A percentile compares a stretch with the other conserved stretches of the same genome.
phyloP scores from a whole-genome alignment of 306 rosid species.

The Trifolium pratense region DNA sequence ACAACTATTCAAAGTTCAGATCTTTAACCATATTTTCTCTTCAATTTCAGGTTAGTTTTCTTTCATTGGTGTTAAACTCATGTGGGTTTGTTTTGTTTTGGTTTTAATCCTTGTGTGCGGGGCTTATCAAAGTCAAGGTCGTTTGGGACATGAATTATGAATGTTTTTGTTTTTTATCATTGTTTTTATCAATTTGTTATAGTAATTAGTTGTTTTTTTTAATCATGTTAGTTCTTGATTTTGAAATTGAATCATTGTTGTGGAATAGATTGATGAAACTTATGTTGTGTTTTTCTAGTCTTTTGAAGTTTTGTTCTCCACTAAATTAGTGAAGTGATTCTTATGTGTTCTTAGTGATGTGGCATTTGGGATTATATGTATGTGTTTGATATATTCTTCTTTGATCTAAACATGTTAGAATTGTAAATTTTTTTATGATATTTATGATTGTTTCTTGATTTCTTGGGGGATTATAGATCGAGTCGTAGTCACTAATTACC shows the following conservation, averaged over 20 bases:
- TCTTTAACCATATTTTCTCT: slow-evolving; percentile 45
- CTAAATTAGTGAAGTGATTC: slow-evolving; percentile 28
- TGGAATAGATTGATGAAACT: slow-evolving; percentile 27
- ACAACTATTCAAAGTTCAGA: slow-evolving; percentile 45
- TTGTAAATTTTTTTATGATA: slow-evolving; percentile 19
- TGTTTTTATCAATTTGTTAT: slow-evolving; percentile 23
- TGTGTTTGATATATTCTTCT: slow-evolving; percentile 35
- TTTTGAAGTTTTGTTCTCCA: slow-evolving; percentile 17
- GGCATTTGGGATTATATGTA: slow-evolving; percentile 34
- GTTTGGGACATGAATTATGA: slow-evolving; percentile 28
- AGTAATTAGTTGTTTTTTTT: slow-evolving; percentile 23
- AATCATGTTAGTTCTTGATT: slow-evolving; percentile 34
- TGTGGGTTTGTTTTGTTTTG: slow-evolving; percentile 37
- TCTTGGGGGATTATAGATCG: slow-evolving; percentile 17
- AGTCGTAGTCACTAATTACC: slow-evolving; percentile 2
- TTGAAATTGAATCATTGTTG: slow-evolving; percentile 33
- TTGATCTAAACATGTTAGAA: slow-evolving; percentile 20
- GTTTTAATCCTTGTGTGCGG: slow-evolving; percentile 21
- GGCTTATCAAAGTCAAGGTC: slow-evolving; percentile 40
- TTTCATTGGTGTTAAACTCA: slow-evolving; percentile 26
- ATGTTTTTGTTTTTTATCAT: slow-evolving; percentile 6
- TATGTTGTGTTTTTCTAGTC: slow-evolving; percentile 1
- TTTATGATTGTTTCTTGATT: slow-evolving; percentile 18
- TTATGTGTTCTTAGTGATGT: slow-evolving; percentile 23
- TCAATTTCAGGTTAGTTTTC: slow-evolving; percentile 55